Conservation (phyloP, 345 rosid species). For the Lumnitzera racemosa region DNA sequence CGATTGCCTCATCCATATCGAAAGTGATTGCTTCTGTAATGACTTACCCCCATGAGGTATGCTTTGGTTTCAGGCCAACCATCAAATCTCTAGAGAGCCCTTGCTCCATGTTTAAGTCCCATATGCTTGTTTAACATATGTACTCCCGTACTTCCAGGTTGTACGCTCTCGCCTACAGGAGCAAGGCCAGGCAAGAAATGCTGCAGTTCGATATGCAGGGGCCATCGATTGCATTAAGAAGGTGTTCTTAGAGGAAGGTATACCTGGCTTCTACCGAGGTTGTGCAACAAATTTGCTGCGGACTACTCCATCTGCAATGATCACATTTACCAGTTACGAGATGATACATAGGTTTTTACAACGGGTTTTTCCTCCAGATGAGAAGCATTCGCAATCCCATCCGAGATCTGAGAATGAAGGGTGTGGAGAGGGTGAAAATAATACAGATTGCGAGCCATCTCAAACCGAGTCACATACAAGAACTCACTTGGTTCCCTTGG, state of each 20-base stretch:
- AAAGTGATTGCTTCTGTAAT: slow-evolving; percentile 77
- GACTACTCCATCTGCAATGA: slow-evolving; percentile 90
- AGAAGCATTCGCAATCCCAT: slow-evolving; percentile 21
- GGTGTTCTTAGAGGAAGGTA: slow-evolving; percentile 61
- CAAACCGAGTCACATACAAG: slow-evolving; percentile 27
- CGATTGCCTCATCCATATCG: slow-evolving; percentile 72
- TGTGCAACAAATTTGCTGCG: slow-evolving; percentile 82
- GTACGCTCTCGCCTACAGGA: slow-evolving; percentile 93
- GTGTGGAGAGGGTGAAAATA: slow-evolving; percentile 10
- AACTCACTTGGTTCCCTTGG: slow-evolving; percentile 28
- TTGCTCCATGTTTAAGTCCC: no score
- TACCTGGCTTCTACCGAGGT: slow-evolving; percentile 81
- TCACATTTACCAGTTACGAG: slow-evolving; percentile 94
- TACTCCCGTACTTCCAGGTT: slow-evolving; percentile 31
- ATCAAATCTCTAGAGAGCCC: no score
- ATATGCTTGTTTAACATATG: no score
- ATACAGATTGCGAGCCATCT: slow-evolving; percentile 13
- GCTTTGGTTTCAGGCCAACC: background rate
- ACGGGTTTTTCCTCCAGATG: slow-evolving; percentile 32
- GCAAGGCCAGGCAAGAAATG: slow-evolving; percentile 63
- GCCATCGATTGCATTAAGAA: slow-evolving; percentile 71
- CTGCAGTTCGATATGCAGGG: slow-evolving; percentile 45
- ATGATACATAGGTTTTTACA: slow-evolving; percentile 71
- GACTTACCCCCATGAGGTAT: slow-evolving; percentile 96
- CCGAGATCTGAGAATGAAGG: slow-evolving; percentile 19